Percentiles rank a stretch among this genome's conserved stretches.
These are phyloP conservation scores for Fusarium drepaniforme DNA, from an alignment of 2,329 filamentous ascomycete genomes.

Conservation along the genomic window DNA sequence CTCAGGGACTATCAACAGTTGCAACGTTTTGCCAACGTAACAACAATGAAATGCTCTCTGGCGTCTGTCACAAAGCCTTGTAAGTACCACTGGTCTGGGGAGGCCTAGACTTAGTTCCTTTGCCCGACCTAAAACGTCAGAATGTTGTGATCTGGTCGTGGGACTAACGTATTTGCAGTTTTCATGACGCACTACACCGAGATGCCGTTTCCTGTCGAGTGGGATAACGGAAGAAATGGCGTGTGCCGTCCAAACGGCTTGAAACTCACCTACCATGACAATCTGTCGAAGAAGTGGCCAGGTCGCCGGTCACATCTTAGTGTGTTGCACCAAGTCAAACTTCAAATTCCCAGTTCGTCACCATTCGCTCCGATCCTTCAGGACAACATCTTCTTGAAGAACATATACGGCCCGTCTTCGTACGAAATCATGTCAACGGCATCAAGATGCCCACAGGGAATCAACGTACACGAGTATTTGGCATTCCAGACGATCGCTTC, in stretches of 20 bases:
- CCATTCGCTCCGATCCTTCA: slow-evolving; percentile 36
- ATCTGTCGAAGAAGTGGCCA: slow-evolving; percentile 30
- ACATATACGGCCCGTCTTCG: slow-evolving; percentile 60
- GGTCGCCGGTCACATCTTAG: slow-evolving; percentile 27
- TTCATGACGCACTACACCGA: slow-evolving; percentile 43
- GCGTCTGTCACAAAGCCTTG: slow-evolving; percentile 48
- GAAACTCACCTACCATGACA: slow-evolving; percentile 36
- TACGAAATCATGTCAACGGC: slow-evolving; percentile 67
- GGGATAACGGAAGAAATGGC: slow-evolving; percentile 41
- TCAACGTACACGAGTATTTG: slow-evolving; percentile 65
- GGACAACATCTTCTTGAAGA: slow-evolving; percentile 26
- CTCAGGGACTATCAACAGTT: slow-evolving; percentile 42
- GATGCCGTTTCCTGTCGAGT: slow-evolving; percentile 45
- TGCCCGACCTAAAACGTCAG: background rate
- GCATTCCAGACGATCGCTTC: slow-evolving; percentile 63
- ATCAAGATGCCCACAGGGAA: slow-evolving; percentile 58
- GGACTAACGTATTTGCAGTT: slow-evolving; percentile 30
- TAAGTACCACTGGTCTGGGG: slow-evolving; percentile 29
- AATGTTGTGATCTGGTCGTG: background rate
- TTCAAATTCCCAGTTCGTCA: slow-evolving; percentile 31
- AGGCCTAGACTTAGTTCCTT: background rate
- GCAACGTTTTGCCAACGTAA: slow-evolving; percentile 21
- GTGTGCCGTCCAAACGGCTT: slow-evolving; percentile 42
- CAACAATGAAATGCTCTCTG: slow-evolving; percentile 37
- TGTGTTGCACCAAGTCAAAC: slow-evolving; percentile 38